These are phyloP conservation scores for Hemisphaericaspora lyxosophila DNA, from an alignment of 1,139 yeast genomes.

Conservation along the genomic window DNA sequence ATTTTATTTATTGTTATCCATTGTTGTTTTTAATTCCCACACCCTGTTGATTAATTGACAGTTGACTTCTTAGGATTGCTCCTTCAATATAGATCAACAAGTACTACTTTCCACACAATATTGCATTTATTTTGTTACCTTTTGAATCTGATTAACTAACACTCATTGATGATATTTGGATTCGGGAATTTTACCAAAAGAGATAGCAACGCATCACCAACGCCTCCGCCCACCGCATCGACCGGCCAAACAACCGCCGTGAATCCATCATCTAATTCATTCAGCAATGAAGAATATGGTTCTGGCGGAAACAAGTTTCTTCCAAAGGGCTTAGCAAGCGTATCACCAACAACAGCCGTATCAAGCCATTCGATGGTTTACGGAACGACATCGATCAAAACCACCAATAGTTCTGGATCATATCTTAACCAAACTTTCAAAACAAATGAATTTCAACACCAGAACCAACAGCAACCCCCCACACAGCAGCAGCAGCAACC, in stretches of 20 bases:
- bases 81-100: too few relatives aligned
- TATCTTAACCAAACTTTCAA: conserved; percentile 28
- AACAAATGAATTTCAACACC: conserved; percentile 12
- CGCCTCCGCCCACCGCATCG: conserved; percentile 14
- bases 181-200: conserved; percentile 50
- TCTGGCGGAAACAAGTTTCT: conserved; percentile 25
- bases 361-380: conserved; percentile 62
- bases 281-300: conserved; percentile 7
- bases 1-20: neutral
- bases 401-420: conserved; percentile 20
- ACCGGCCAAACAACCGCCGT: conserved; percentile 10
- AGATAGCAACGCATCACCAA: conserved; percentile 17
- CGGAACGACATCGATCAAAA: conserved; percentile 54
- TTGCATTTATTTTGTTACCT: neutral
- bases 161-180: conserved; percentile 40
- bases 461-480: conserved; percentile 15
- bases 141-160: neutral
- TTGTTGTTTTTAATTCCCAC: neutral
- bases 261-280: neutral
- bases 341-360: conserved; percentile 66
- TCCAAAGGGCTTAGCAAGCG: conserved; percentile 35
- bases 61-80: too few relatives aligned
- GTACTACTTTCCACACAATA: neutral
- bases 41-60: neutral
- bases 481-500: conserved; percentile 23